Percentiles rank a stretch among this genome's conserved stretches.
Evolutionary conservation across 2,329 filamentous ascomycete genomes (phyloP).

Genomic region (Penicillium sp.): DNA sequence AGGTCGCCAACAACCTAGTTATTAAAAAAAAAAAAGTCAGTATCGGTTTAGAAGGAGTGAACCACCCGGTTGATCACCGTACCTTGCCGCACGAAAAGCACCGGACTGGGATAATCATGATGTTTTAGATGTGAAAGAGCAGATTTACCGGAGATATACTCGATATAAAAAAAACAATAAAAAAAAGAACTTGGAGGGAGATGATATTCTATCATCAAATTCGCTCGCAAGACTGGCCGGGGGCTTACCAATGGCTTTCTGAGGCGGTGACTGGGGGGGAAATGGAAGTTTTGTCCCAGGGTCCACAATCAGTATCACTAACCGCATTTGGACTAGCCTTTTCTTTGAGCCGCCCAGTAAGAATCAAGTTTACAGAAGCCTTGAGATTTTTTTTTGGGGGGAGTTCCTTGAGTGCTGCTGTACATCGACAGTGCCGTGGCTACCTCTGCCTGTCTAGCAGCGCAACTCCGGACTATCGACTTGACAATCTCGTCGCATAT

Average conservation of each 20-base stretch:
- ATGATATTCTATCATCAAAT: background rate
- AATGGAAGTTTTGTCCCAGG: background rate
- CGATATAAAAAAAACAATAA: background rate
- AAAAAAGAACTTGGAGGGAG: background rate
- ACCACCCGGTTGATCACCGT: constrained; percentile 28
- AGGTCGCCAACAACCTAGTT: constrained; percentile 90
- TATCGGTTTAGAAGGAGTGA: constrained; percentile 6
- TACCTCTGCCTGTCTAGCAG: background rate
- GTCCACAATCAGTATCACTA: constrained; percentile 4
- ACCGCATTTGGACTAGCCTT: background rate
- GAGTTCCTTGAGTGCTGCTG: background rate
- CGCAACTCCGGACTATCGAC: background rate
- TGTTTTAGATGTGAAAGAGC: background rate
- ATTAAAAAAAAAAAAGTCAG: constrained; percentile 13
- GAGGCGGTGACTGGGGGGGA: constrained; percentile 1
- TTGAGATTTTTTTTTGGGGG: constrained; percentile 11
- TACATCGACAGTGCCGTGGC: background rate
- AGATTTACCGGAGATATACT: background rate
- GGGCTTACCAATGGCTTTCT: background rate
- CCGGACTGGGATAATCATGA: constrained; percentile 97
- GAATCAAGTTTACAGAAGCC: background rate
- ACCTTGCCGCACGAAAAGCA: constrained; percentile 99
- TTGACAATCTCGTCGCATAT: background rate
- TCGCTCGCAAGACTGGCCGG: background rate
- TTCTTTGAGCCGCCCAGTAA: constrained; percentile 1